Percentiles rank a stretch among this genome's conserved stretches.
Conservation (phyloP, 495 filamentous ascomycete species). For the Neurospora tetrasperma region DNA sequence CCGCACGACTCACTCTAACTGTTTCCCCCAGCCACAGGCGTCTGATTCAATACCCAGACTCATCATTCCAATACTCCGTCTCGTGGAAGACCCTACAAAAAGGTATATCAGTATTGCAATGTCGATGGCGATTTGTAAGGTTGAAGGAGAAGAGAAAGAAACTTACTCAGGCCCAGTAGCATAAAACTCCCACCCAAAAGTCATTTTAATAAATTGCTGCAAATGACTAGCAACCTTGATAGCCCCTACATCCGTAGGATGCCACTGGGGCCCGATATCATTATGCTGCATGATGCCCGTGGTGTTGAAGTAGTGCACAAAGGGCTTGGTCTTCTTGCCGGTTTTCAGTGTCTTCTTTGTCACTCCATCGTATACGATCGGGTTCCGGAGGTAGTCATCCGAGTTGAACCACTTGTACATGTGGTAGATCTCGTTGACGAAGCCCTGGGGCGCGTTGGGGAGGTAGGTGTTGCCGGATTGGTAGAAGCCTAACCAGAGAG, state of each 20-base stretch:
- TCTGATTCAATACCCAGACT: conserved; percentile 32
- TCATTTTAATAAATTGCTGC: conserved; percentile 42
- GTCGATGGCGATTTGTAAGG: neutral
- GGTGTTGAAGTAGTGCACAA: conserved; percentile 61
- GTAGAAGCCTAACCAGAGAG: conserved; percentile 53
- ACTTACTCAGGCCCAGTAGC: conserved; percentile 49
- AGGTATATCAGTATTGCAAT: neutral
- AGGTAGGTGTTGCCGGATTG: conserved; percentile 43
- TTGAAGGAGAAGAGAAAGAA: neutral
- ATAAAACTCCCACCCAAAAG: conserved; percentile 50
- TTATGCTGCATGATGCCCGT: conserved; percentile 60
- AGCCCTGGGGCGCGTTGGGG: conserved; percentile 38
- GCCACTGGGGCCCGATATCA: conserved; percentile 52
- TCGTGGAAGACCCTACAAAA: conserved; percentile 44
- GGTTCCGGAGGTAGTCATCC: conserved; percentile 31
- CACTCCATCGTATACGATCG: conserved; percentile 32
- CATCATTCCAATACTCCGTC: conserved; percentile 52
- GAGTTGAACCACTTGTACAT: conserved; percentile 50
- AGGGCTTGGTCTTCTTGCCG: conserved; percentile 31
- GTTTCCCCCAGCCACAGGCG: neutral
- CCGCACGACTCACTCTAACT: neutral
- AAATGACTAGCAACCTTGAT: conserved; percentile 59
- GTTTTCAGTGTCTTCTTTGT: conserved; percentile 30
- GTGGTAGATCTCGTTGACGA: conserved; percentile 39
- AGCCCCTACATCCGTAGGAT: conserved; percentile 58